These are phyloP conservation scores for Yamadazyma ubonensis DNA, from an alignment of 805 yeast genomes.

Conservation along the genomic window DNA sequence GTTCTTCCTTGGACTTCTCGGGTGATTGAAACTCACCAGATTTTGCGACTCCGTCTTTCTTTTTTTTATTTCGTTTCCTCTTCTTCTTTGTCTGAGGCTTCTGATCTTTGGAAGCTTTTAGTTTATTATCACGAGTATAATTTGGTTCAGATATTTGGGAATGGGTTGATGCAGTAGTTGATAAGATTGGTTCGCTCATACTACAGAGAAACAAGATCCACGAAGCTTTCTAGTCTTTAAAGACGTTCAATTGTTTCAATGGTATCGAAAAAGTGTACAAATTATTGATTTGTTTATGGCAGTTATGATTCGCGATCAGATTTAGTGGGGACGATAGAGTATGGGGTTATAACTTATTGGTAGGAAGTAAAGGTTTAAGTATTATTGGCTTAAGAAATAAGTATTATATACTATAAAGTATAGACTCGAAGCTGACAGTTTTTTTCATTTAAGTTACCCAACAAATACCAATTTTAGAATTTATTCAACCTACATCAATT, in stretches of 20 bases:
- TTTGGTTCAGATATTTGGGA: background rate
- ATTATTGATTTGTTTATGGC: constrained; percentile 4
- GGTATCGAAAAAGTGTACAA: background rate
- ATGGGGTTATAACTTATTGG: too few relatives aligned
- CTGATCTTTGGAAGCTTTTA: constrained; percentile 2
- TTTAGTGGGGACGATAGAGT: constrained; percentile 4
- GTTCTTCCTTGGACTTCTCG: too few relatives aligned
- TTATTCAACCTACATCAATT: background rate
- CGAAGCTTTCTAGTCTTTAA: background rate
- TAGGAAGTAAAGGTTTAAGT: too few relatives aligned
- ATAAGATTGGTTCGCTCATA: background rate
- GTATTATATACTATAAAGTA: too few relatives aligned
- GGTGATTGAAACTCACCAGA: too few relatives aligned
- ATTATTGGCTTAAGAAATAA: too few relatives aligned
- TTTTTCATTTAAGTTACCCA: too few relatives aligned
- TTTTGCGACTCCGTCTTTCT: too few relatives aligned
- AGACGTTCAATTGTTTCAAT: background rate
- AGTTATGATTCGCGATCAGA: constrained; percentile 2
- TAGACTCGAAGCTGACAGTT: too few relatives aligned
- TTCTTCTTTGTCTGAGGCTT: constrained; percentile 3
- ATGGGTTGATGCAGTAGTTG: background rate
- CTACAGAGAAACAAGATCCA: background rate
- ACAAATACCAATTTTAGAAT: too few relatives aligned
- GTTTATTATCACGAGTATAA: background rate
- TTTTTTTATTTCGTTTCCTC: constrained; percentile 10